Base-by-base conservation (phyloP, 2,329 filamentous ascomycete genomes). In the Neoascochyta sp. region DNA sequence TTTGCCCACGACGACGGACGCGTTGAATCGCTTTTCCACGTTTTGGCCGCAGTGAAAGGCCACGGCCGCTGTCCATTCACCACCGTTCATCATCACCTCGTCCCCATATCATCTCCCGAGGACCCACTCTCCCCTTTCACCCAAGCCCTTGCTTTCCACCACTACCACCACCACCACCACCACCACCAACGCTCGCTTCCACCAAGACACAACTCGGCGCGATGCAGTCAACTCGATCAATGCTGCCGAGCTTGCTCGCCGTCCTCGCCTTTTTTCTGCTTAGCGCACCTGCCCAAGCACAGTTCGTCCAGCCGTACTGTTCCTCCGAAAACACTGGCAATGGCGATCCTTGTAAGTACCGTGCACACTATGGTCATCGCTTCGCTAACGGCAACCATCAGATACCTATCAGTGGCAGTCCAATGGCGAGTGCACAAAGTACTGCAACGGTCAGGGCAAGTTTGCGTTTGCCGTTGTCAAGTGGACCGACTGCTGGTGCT, bases 391-490 rank as follows among this genome's bases (percentile, higher is more conserved):
- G n/a, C n/a, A n/a, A n/a, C n/a, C n/a, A n/a, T n/a, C n/a, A n/a
- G n/a, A n/a, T n/a, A n/a, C n/a, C n/a, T n/a, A n/a, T n/a, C n/a
- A n/a, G n/a, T 57, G 52, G 31, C 81, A 87, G 57, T 83, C 82
- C 12, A 79, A 86, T 46, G 83, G 83, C 16, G 71, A 79, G 9
- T 90, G 85, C 55, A 64, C 69, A 27, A 65, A 75, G 27, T 71
- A 71, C 27, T 90, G 85, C 62, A 48, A 61, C 15, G 50, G 54
- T 12, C 45, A 68, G 10, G 50, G 40, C 27, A 41, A 36, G 16
- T 83, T 71, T 43, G 82, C 83, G 21, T 85, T 81, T 40, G 83
- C 81, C 43, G 68, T 90, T 26, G 66, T 88, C 1, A 74, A 86
- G 47, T 70, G 63, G 10, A 67, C 76, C 17, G 61, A 70, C 29